Base-by-base conservation (phyloP, 495 filamentous ascomycete genomes). In the Penicillium waksmanii region DNA sequence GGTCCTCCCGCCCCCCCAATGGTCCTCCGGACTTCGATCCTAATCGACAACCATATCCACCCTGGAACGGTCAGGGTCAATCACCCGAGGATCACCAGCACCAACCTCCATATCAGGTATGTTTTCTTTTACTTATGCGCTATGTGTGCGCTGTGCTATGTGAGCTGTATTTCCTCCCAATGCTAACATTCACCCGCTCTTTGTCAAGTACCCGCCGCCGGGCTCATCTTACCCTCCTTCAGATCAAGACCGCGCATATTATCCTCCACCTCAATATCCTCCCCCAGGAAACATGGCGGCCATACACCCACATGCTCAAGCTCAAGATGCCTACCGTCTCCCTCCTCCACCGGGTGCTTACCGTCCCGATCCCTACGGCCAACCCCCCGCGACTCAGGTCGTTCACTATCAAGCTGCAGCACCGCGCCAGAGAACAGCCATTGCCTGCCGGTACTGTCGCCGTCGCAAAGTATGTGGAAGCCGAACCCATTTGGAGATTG, bases 401-500 rank as follows among this genome's bases (percentile, higher is more conserved):
- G 77, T 86, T 78, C 46, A 48, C 15, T 74, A 87, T 70, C 68
- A 89, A 69, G 70, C 87, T 58, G 87, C 87, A 6, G 89, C 90
- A 11, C 90, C 90, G 12, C 81, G 90, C 59, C 90, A 93, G 70
- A 79, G 90, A 53, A 93, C 90, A 2, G 90, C 90, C 53, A 93
- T 93, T 70, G 90, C 90, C n/a, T 93, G 90, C 70, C 83, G 87
- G 53, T 93, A 93, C 70, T 93, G 90, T 74, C 79, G 90, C 53
- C 82, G 90, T 76, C 85, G 90, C 60, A 93, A 93, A 85, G 89
- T 92, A 80, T 66, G 81, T 62, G 27, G 27, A 31, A 8, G 27
- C 8, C 27, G 27, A 31, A 8, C 8, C 27, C 27, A 31, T 31
- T 1, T 5, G 6, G 8, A 1, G 36, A 38, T 38, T 12, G 36